phyloP scores from a whole-genome alignment of 345 rosid species.

The Gossypium thurberi region DNA sequence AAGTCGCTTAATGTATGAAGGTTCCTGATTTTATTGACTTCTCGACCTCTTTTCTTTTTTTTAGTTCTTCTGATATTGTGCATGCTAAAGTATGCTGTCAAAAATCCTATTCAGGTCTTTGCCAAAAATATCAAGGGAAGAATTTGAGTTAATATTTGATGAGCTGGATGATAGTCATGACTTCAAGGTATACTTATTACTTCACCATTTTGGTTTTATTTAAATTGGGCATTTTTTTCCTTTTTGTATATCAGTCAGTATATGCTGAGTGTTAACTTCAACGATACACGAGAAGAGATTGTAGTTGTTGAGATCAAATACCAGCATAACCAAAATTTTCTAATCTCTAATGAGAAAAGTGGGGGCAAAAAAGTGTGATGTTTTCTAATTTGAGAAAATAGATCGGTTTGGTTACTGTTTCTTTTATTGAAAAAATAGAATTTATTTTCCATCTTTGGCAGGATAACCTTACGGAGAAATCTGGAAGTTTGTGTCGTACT shows the following conservation, averaged over 20 bases:
- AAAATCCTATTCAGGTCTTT: conserved; percentile 49
- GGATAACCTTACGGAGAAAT: not conserved
- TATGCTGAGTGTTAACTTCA: not conserved
- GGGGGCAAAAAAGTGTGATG: not conserved
- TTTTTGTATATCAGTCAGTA: not conserved
- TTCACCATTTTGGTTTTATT: conserved; percentile 1
- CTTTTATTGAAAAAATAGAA: not conserved
- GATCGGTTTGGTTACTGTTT: not conserved
- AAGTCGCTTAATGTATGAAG: not conserved
- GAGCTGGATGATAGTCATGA: conserved; percentile 90
- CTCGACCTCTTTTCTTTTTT: not conserved
- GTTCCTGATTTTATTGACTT: conserved; percentile 1
- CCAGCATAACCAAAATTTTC: not conserved
- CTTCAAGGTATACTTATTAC: conserved; percentile 59
- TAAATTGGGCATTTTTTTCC: not conserved
- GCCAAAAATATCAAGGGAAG: conserved; percentile 82
- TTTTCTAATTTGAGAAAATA: not conserved
- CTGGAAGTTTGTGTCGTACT: not conserved
- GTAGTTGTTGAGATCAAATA: not conserved
- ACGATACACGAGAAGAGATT: not conserved
- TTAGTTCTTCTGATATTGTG: conserved; percentile 5
- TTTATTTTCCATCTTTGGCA: not conserved
- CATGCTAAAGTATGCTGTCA: conserved; percentile 6
- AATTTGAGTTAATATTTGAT: conserved; percentile 74
- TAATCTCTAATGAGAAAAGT: not conserved